Percentiles rank a stretch among this genome's conserved stretches.
phyloP scores from a whole-genome alignment of 306 rosid genomes.

The Fragaria ananassa region DNA sequence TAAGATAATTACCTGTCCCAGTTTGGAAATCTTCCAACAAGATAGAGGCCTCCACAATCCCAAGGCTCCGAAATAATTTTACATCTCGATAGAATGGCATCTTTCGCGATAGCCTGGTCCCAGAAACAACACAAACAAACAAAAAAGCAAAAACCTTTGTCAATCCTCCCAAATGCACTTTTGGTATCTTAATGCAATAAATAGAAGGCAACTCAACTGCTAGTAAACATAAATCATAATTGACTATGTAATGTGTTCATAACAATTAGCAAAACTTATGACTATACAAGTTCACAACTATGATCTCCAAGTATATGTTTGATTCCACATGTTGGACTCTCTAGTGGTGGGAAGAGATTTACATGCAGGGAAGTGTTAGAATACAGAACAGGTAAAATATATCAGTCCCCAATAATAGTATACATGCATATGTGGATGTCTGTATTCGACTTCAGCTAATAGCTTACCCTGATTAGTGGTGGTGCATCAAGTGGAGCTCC shows the following conservation, averaged over 20 bases:
- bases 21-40: slow-evolving; percentile 91
- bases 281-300: background rate
- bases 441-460: background rate
- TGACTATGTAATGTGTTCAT: background rate
- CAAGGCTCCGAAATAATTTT: slow-evolving; percentile 98
- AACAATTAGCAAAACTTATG: background rate
- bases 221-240: background rate
- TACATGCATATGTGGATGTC: background rate
- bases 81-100: slow-evolving; percentile 75
- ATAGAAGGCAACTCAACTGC: slow-evolving; percentile 5
- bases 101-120: slow-evolving; percentile 87
- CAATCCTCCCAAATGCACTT: background rate
- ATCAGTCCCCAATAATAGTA: background rate
- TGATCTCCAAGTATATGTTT: background rate
- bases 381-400: background rate
- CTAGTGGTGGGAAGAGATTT: background rate
- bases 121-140: slow-evolving; percentile 24
- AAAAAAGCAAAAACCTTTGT: slow-evolving; percentile 18
- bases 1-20: slow-evolving; percentile 76
- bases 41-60: slow-evolving; percentile 98
- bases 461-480: slow-evolving; percentile 68
- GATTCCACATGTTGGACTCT: background rate
- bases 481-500: slow-evolving; percentile 85
- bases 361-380: background rate
- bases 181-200: background rate